These are phyloP conservation scores for Zygnema circumcarinatum DNA, from an alignment of 139 green algal genomes.

Conservation along the genomic window DNA sequence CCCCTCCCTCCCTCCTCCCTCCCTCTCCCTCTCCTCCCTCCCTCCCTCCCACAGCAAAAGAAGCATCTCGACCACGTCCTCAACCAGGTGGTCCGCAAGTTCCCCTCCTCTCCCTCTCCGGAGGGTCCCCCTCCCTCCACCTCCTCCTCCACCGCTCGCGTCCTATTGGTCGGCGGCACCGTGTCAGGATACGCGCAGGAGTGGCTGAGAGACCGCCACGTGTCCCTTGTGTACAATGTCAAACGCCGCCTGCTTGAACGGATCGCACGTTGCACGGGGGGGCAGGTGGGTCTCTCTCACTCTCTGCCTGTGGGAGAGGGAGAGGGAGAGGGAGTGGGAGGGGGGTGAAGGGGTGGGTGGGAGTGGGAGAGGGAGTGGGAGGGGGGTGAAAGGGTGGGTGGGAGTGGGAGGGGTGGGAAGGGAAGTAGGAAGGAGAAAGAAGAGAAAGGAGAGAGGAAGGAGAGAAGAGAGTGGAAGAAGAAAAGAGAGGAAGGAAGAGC, in stretches of 20 bases:
- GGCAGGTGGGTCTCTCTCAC: conserved; percentile 15
- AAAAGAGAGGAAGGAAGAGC: no score
- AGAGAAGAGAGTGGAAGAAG: no score
- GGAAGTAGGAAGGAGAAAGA: no score
- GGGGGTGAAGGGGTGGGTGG: no score
- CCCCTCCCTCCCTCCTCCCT: neutral
- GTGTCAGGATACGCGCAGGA: conserved; percentile 66
- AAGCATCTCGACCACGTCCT: conserved; percentile 30
- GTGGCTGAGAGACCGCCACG: conserved; percentile 57
- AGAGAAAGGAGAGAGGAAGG: no score
- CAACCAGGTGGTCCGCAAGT: conserved; percentile 18
- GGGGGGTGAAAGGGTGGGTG: no score
- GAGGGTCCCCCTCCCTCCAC: neutral
- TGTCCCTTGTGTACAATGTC: conserved; percentile 59
- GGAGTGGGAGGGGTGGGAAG: no score
- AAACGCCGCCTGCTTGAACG: conserved; percentile 17
- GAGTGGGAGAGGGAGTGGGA: no score
- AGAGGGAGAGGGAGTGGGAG: no score
- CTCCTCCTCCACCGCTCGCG: neutral
- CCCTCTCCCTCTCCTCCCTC: conserved; percentile 11
- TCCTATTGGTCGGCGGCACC: conserved; percentile 65
- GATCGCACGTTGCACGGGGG: conserved; percentile 40
- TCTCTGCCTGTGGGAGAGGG: no score
- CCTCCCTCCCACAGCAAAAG: neutral
- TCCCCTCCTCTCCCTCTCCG: neutral